A percentile compares a stretch with the other conserved stretches of the same genome.
phyloP scores from a whole-genome alignment of 139 green algal genomes.

The Volvox africanus region DNA sequence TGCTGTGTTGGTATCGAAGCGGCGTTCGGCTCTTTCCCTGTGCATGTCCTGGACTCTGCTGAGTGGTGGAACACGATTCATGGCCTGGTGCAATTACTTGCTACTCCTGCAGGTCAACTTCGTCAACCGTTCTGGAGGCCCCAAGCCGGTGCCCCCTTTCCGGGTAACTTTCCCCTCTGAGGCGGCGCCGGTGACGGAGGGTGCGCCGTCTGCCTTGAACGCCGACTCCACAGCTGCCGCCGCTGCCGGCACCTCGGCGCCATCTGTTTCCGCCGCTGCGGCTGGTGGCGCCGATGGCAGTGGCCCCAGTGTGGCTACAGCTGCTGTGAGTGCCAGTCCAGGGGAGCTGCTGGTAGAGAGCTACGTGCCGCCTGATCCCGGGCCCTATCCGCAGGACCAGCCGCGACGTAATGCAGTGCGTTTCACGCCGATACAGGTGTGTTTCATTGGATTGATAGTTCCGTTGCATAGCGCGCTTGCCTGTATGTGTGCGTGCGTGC shows the following conservation, averaged over 20 bases:
- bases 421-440: conserved; percentile 93
- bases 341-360: conserved; percentile 76
- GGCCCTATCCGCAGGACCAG: conserved; percentile 91
- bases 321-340: neutral
- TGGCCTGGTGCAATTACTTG: neutral
- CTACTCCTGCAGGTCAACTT: conserved; percentile 27
- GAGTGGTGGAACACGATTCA: too few relatives aligned
- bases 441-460: too few relatives aligned
- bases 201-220: neutral
- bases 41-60: too few relatives aligned
- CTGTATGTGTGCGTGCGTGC: neutral
- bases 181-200: neutral
- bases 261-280: neutral
- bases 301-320: neutral
- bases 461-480: too few relatives aligned
- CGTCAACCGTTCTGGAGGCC: neutral
- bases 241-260: neutral
- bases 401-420: conserved; percentile 86
- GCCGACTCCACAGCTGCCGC: neutral
- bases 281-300: neutral
- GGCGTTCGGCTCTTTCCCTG: too few relatives aligned
- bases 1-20: too few relatives aligned
- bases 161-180: conserved; percentile 85
- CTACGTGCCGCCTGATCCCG: conserved; percentile 87
- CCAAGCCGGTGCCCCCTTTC: conserved; percentile 78